Evolutionary conservation across 306 rosid species (phyloP), one percentile per base, ranked within the genome.

Genomic region (Cyclanthera cordifolia): DNA sequence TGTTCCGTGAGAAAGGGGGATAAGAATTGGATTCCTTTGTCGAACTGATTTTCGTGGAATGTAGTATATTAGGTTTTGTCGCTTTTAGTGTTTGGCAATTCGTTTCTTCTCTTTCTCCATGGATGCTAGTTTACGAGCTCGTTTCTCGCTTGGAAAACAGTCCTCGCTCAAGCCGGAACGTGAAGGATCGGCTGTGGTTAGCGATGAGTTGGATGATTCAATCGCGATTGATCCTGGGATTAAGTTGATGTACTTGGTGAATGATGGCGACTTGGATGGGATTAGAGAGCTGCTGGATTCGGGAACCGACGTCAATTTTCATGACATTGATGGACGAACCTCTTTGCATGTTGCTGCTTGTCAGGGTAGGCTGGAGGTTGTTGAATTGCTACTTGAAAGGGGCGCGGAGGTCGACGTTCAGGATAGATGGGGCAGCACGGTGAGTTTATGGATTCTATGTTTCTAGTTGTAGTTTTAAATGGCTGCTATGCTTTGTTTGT

Each of bases 351-450:
- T 93, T 68, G 95, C 96, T 55, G 86, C 95, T 1, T 93, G 99
- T 50, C 95, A 93, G 77, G 90, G 85, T n/a, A 72, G 65, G 41
- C 75, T 71, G 52, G 88, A 90, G 28, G 90, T 90, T 23, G 95
- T 93, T 30, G 79, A 79, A 7, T 67, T 87, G 73, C 79, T 93
- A 71, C 88, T 93, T 17, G 82, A 66, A 32, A 79, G 78, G 19
- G 94, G 90, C 0, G 95, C 99, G 21, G 65, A 74, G 4, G 82
- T 90, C 10, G 87, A 90, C 60, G 78, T 82, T 0, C 69, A 59
- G 37, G 99, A 93, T 73, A 86, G 91, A 14, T 93, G 99, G 99
- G 93, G 95, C 15, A 93, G 99, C 82, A 80, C 94, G 66, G 99
- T 93, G 83, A 66, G 71, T 66, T 21, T 65, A 7, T 7, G 54